phyloP scores from a whole-genome alignment of 495 filamentous ascomycete species.

The Halenospora varia region DNA sequence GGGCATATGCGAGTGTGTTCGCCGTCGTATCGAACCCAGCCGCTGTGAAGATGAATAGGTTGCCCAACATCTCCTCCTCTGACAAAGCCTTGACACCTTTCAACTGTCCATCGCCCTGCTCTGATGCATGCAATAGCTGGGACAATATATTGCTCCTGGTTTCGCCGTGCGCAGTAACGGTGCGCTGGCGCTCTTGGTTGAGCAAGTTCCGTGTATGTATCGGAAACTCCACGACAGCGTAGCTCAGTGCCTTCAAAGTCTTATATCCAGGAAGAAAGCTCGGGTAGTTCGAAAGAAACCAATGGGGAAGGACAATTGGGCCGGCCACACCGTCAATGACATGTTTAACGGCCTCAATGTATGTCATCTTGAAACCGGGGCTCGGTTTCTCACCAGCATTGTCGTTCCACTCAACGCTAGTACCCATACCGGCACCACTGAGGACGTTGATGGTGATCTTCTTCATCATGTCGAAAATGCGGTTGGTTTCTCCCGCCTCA shows the following conservation, averaged over 20 bases:
- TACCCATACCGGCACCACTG: conserved; percentile 27
- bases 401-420: conserved; percentile 21
- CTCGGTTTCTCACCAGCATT: conserved; percentile 16
- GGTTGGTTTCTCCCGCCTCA: conserved; percentile 18
- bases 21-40: conserved; percentile 55
- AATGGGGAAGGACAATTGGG: conserved; percentile 24
- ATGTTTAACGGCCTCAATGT: conserved; percentile 24
- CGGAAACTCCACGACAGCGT: conserved; percentile 26
- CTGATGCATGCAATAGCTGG: conserved; percentile 22
- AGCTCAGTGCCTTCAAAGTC: conserved; percentile 15
- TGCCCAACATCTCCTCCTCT: conserved; percentile 45
- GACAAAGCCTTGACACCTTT: conserved; percentile 6
- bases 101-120: not conserved
- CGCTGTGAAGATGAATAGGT: conserved; percentile 49
- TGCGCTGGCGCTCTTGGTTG: conserved; percentile 27
- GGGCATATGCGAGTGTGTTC: conserved; percentile 44
- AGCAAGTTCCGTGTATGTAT: conserved; percentile 26
- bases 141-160: conserved; percentile 26
- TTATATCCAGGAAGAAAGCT: conserved; percentile 24
- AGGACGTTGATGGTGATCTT: conserved; percentile 28
- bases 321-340: conserved; percentile 21
- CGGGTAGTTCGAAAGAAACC: conserved; percentile 24
- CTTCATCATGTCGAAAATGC: conserved; percentile 29
- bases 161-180: conserved; percentile 16
- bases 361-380: conserved; percentile 25